phyloP scores from a whole-genome alignment of 768 basidiomycete genomes.

The Tricholoma bakamatsutake region DNA sequence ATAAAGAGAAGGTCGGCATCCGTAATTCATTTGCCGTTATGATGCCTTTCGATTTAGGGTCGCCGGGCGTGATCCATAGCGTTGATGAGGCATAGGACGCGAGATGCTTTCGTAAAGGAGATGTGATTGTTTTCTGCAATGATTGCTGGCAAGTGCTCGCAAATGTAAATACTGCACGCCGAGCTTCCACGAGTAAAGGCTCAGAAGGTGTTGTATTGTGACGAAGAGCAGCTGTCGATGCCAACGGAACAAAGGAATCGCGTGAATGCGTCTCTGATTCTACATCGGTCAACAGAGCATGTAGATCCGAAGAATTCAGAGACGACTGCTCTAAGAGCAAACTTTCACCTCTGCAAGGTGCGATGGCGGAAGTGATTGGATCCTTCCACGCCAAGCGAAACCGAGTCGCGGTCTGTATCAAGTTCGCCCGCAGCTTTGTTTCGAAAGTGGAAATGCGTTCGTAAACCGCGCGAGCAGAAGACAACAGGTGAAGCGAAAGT shows the following conservation, averaged over 20 bases:
- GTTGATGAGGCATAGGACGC: constrained; percentile 61
- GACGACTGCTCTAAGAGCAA: constrained; percentile 78
- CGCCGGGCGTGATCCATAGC: constrained; percentile 55
- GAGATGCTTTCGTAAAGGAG: constrained; percentile 74
- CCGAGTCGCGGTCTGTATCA: constrained; percentile 53
- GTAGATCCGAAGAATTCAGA: constrained; percentile 77
- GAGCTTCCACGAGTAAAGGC: constrained; percentile 48
- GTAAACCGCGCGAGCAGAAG: constrained; percentile 67
- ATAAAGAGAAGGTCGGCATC: constrained; percentile 89
- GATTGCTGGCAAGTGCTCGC: constrained; percentile 71
- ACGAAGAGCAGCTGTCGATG: constrained; percentile 27
- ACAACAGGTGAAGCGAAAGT: constrained; percentile 71
- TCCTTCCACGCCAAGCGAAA: constrained; percentile 55
- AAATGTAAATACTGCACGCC: constrained; percentile 53
- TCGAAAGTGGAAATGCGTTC: constrained; percentile 71
- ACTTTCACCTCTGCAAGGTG: constrained; percentile 60
- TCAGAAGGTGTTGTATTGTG: constrained; percentile 23
- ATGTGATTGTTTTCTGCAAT: constrained; percentile 78
- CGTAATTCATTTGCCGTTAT: constrained; percentile 49
- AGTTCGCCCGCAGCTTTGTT: constrained; percentile 50
- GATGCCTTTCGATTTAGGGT: constrained; percentile 40
- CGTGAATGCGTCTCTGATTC: constrained; percentile 34
- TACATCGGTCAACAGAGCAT: constrained; percentile 48
- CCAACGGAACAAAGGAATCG: constrained; percentile 20
- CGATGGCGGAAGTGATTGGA: constrained; percentile 47